Base-by-base conservation (phyloP, 116 monocot genomes). In the Thalassia testudinum region DNA sequence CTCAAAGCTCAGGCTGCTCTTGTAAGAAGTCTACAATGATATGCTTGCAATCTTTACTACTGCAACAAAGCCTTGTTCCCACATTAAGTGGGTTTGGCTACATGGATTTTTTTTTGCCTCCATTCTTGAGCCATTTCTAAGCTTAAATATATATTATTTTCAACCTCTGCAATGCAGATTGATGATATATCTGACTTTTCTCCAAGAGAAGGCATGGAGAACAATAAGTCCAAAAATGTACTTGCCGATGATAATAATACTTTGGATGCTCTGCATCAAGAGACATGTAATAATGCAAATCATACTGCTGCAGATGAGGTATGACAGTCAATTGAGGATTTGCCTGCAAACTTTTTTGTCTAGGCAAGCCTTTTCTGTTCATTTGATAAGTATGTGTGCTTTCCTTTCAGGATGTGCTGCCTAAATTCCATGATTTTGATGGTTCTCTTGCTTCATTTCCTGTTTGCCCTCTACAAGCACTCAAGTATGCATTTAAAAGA, bases 1-100 rank as follows among this genome's bases (percentile, higher is more conserved):
- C 70, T 97, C 67, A 97, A 85, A 81, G 54, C 73, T 66, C 85
- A 88, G 57, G 89, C 89, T 67, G 85, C 97, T 12, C 79, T 85
- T 60, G 95, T 95, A 77, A 49, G 60, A 42, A 64, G 13, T 49
- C 42, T 12, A 30, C 10, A 11, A 43, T 27, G 24, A 17, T 26
- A 34, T 34, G 30, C 30, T 3, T 43, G 13, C 13, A 22, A 17
- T 30, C 27, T 1, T 24, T 21, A 37, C 19, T 19, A 44, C n/a
- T n/a, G 2, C 8, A 24, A 12, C 44, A 25, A 17, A 20, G 21
- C 37, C 50, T 40, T 1, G 0, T 47, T 1, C 18, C 48, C n/a
- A n/a, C n/a, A n/a, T n/a, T n/a, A n/a, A n/a, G n/a, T n/a, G n/a
- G n/a, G n/a, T n/a, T n/a, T n/a, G 21, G 3, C 54, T 29, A 23